phyloP scores from a whole-genome alignment of 305 asterid genomes.

The Ajuga reptans region DNA sequence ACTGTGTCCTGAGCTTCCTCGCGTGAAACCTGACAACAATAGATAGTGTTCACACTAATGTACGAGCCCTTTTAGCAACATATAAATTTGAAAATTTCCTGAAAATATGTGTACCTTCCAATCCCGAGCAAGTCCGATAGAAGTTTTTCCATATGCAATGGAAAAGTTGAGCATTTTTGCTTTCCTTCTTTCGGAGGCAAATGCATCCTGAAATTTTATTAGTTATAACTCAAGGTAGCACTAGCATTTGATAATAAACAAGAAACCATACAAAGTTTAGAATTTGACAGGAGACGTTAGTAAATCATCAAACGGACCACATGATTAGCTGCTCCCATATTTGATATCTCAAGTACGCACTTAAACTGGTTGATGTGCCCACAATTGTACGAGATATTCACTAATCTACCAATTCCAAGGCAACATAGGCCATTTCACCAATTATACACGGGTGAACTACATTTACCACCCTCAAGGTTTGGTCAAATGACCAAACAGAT shows the following conservation, averaged over 20 bases:
- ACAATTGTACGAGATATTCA: not conserved
- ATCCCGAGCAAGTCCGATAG: conserved; percentile 85
- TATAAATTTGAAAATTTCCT: not conserved
- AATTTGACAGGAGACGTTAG: not conserved
- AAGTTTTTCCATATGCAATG: conserved; percentile 91
- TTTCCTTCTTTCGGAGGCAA: conserved; percentile 94
- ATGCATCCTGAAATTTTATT: conserved; percentile 64
- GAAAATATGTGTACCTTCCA: conserved; percentile 62
- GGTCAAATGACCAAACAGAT: too few species aligned
- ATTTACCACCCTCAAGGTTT: too few species aligned
- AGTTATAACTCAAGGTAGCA: conserved; percentile 7
- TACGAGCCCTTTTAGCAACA: not conserved
- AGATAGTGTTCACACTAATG: conserved; percentile 13
- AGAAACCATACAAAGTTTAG: too few species aligned
- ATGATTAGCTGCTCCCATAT: not conserved
- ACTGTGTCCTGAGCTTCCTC: conserved; percentile 93
- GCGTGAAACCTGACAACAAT: conserved; percentile 64
- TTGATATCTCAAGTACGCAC: not conserved
- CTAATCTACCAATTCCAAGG: not conserved
- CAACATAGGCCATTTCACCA: not conserved
- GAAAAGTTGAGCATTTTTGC: conserved; percentile 99
- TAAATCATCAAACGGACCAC: not conserved
- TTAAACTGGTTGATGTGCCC: not conserved
- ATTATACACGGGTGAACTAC: not conserved
- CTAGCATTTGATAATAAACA: conserved; percentile 1